Percentiles rank a stretch among this genome's conserved stretches.
Evolutionary conservation across 805 yeast genomes (phyloP).

Genomic region (Starmerella kuoi): DNA sequence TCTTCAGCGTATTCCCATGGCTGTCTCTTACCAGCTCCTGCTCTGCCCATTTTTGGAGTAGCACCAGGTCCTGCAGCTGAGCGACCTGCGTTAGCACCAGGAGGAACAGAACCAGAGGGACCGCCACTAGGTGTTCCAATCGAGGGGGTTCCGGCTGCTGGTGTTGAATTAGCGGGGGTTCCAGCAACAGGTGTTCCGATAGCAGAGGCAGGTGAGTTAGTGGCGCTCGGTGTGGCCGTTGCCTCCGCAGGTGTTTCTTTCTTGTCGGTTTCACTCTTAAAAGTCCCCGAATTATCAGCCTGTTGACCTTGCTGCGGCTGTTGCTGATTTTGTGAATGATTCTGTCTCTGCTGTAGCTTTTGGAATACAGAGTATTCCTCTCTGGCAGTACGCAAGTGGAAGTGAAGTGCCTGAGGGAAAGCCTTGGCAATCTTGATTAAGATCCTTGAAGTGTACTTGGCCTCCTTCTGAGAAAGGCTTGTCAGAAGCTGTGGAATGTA

Average conservation of each 20-base stretch:
- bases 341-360: conserved; percentile 31
- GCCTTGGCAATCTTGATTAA: conserved; percentile 87
- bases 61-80: neutral
- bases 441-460: conserved; percentile 74
- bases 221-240: neutral
- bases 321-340: too few species aligned
- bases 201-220: neutral
- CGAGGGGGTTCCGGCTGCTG: conserved; percentile 4
- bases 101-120: neutral
- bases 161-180: neutral
- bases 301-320: neutral
- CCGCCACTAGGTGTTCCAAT: conserved; percentile 2
- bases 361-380: conserved; percentile 86
- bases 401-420: conserved; percentile 94
- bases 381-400: conserved; percentile 86
- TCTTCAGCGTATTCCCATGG: conserved; percentile 93
- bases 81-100: neutral
- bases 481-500: conserved; percentile 89
- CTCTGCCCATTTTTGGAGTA: conserved; percentile 5
- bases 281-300: neutral
- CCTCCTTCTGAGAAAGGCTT: conserved; percentile 82
- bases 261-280: neutral
- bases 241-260: neutral
- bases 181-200: neutral
- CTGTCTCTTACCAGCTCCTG: conserved; percentile 35